These are phyloP conservation scores for Microsporum ferrugineum DNA, from an alignment of 2,329 filamentous ascomycete species.

Conservation along the genomic window DNA sequence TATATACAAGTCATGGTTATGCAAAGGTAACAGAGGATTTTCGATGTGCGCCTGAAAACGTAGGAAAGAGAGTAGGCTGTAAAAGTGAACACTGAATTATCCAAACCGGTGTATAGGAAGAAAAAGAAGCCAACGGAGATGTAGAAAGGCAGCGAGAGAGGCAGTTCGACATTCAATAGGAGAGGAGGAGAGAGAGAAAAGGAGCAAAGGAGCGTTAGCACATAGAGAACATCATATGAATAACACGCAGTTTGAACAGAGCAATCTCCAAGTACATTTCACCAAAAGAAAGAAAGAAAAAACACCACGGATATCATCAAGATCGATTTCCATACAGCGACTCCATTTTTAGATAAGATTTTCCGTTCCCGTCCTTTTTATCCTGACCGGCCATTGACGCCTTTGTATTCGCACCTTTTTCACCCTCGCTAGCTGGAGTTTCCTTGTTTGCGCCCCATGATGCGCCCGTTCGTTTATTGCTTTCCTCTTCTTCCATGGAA, in stretches of 20 bases:
- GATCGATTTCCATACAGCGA: conserved; percentile 10
- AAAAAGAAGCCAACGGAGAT: neutral
- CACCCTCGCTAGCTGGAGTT: conserved; percentile 18
- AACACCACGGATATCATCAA: neutral
- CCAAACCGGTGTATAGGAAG: neutral
- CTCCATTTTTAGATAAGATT: conserved; percentile 10
- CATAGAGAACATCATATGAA: neutral
- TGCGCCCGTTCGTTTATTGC: conserved; percentile 30
- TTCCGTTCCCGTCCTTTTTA: conserved; percentile 8
- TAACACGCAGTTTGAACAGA: neutral
- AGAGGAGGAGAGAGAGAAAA: neutral
- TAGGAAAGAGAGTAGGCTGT: neutral
- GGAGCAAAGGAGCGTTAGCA: neutral
- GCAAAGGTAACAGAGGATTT: conserved; percentile 2
- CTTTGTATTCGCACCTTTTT: conserved; percentile 7
- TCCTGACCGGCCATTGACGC: conserved; percentile 3
- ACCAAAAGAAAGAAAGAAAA: neutral
- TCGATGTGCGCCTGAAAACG: neutral
- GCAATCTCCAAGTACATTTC: neutral
- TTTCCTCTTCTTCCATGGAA: conserved; percentile 42
- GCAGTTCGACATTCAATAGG: neutral
- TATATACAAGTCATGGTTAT: conserved; percentile 1
- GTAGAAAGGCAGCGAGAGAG: neutral
- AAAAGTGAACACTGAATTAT: neutral
- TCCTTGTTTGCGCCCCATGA: conserved; percentile 27